These are phyloP conservation scores for Eimeria zaria DNA, from an alignment of 169 alveolate species.

Conservation along the genomic window DNA sequence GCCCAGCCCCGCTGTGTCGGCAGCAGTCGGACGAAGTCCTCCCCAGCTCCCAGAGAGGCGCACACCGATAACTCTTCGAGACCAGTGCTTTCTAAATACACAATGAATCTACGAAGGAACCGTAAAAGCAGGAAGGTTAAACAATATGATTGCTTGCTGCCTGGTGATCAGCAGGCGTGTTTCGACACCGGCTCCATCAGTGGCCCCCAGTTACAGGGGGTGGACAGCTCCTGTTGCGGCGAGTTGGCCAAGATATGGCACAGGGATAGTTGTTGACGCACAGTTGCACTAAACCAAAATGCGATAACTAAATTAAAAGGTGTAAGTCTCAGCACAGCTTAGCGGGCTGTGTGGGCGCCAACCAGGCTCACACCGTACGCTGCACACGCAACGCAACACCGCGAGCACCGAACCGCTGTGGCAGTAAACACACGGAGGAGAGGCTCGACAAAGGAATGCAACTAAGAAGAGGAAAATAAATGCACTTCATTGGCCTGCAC, in stretches of 20 bases:
- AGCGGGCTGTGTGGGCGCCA: not conserved
- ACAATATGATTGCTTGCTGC: not conserved
- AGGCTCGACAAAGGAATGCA: not conserved
- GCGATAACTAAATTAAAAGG: not conserved
- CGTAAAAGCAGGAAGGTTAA: not conserved
- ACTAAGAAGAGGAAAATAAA: not conserved
- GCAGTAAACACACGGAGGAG: not conserved
- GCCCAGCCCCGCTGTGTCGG: slow-evolving; percentile 42
- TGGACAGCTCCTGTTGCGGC: too few species aligned
- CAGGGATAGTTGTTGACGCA: not conserved
- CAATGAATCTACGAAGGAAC: not conserved
- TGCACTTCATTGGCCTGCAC: not conserved
- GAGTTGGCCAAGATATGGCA: not conserved
- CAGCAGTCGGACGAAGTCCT: not conserved
- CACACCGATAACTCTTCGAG: not conserved
- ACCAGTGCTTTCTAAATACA: not conserved
- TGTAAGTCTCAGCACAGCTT: not conserved
- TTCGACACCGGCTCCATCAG: not conserved
- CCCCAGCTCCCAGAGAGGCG: not conserved
- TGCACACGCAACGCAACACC: not conserved
- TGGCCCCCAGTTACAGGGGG: not conserved
- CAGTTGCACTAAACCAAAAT: not conserved
- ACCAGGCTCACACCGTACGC: not conserved
- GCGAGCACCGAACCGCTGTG: not conserved
- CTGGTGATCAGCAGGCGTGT: not conserved